Conservation (phyloP, 2,329 filamentous ascomycete genomes). For the Aaosphaeria arxii region DNA sequence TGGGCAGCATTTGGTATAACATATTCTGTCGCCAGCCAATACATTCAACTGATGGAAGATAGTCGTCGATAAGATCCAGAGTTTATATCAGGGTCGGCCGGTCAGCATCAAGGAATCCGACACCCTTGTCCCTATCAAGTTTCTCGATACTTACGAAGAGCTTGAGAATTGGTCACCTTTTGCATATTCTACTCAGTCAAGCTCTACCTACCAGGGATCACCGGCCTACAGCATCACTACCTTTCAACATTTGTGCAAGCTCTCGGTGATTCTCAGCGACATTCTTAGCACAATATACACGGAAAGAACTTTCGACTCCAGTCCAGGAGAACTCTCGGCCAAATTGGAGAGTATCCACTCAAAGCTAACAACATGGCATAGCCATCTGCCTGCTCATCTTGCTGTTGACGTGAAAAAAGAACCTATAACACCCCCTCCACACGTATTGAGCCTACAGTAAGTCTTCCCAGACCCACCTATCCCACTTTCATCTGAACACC, state of each 20-base stretch:
- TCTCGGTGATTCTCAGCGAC: slow-evolving; percentile 48
- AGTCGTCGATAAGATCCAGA: slow-evolving; percentile 53
- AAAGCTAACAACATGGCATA: slow-evolving; percentile 44
- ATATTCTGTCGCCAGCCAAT: too few relatives aligned
- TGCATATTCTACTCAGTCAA: slow-evolving; percentile 25
- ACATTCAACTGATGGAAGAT: slow-evolving; percentile 3
- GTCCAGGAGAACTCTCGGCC: slow-evolving; percentile 32
- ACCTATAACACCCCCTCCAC: slow-evolving; percentile 34
- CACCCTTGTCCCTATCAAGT: slow-evolving; percentile 46
- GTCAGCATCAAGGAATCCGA: slow-evolving; percentile 48
- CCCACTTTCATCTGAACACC: not conserved
- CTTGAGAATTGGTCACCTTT: slow-evolving; percentile 52
- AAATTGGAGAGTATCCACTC: slow-evolving; percentile 39
- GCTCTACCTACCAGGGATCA: slow-evolving; percentile 24
- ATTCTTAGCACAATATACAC: slow-evolving; percentile 36
- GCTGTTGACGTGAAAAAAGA: slow-evolving; percentile 32
- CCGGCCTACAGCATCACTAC: slow-evolving; percentile 46
- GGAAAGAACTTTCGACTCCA: slow-evolving; percentile 35
- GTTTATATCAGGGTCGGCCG: slow-evolving; percentile 54
- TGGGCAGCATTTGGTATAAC: slow-evolving; percentile 43
- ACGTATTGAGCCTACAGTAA: slow-evolving; percentile 23
- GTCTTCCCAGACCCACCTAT: slow-evolving; percentile 2
- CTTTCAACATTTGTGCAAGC: slow-evolving; percentile 41
- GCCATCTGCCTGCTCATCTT: slow-evolving; percentile 43
- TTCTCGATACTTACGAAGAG: slow-evolving; percentile 53